phyloP scores from a whole-genome alignment of 2,329 filamentous ascomycete genomes.

The Pseudogymnoascus sp. region DNA sequence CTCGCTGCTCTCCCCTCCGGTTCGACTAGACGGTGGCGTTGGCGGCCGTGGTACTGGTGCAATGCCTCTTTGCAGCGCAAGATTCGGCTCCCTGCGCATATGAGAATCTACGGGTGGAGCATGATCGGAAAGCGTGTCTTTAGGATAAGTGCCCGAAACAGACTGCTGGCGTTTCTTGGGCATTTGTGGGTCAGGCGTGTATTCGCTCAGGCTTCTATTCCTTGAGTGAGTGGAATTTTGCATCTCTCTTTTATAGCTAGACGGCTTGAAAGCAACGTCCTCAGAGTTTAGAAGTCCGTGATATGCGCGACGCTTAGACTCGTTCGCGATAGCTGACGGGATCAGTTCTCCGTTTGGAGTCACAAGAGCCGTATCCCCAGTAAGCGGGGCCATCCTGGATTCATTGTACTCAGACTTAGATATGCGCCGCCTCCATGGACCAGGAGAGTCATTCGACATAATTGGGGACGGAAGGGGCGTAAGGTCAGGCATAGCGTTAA shows the following conservation, averaged over 20 bases:
- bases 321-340: slow-evolving; percentile 40
- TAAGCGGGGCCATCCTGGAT: slow-evolving; percentile 20
- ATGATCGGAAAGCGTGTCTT: slow-evolving; percentile 35
- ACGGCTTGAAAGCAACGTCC: slow-evolving; percentile 17
- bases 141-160: slow-evolving; percentile 53
- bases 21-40: slow-evolving; percentile 77
- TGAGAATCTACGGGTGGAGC: slow-evolving; percentile 42
- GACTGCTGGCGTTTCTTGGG: slow-evolving; percentile 62
- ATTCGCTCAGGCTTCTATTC: slow-evolving; percentile 84
- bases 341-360: slow-evolving; percentile 44
- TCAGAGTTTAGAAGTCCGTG: slow-evolving; percentile 33
- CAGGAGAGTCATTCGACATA: slow-evolving; percentile 54
- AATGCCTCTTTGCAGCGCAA: slow-evolving; percentile 71
- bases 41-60: slow-evolving; percentile 54
- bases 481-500: slow-evolving; percentile 67
- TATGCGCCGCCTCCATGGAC: slow-evolving; percentile 51
- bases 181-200: slow-evolving; percentile 63
- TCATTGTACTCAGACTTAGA: slow-evolving; percentile 7
- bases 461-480: slow-evolving; percentile 73
- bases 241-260: slow-evolving; percentile 9
- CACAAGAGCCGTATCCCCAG: slow-evolving; percentile 40
- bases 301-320: slow-evolving; percentile 50
- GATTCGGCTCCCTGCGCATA: slow-evolving; percentile 68
- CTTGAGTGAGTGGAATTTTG: slow-evolving; percentile 29
- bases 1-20: slow-evolving; percentile 40